These are phyloP conservation scores for Dysphania ambrosioides DNA, from an alignment of 148 eudicot species.

Conservation along the genomic window DNA sequence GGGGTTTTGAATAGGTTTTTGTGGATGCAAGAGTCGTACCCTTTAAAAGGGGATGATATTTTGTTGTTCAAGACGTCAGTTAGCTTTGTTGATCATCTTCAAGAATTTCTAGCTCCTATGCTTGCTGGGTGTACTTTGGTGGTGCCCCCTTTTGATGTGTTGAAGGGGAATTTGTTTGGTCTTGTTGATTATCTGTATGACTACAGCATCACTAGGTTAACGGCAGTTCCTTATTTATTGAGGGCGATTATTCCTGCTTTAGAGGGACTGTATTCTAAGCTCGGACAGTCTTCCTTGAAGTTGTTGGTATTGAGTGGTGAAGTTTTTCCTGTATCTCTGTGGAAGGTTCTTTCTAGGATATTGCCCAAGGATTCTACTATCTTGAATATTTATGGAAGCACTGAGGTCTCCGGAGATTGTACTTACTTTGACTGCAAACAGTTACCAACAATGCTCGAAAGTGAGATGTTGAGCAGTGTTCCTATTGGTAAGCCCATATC, in stretches of 20 bases:
- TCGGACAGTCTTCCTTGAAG: conserved; percentile 45
- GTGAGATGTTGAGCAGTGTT: conserved; percentile 53
- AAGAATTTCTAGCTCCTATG: conserved; percentile 80
- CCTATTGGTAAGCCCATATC: conserved; percentile 78
- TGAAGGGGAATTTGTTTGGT: conserved; percentile 51
- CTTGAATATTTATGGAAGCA: conserved; percentile 89
- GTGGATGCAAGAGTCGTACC: conserved; percentile 87
- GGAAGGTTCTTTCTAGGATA: conserved; percentile 46
- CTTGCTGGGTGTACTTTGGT: conserved; percentile 71
- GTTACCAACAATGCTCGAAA: conserved; percentile 48
- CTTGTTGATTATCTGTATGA: conserved; percentile 59
- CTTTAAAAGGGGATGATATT: conserved; percentile 49
- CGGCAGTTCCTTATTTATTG: conserved; percentile 80
- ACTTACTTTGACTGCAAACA: conserved; percentile 80
- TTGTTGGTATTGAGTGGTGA: conserved; percentile 86
- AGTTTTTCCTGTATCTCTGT: conserved; percentile 54
- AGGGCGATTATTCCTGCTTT: conserved; percentile 61
- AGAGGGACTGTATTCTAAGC: conserved; percentile 31
- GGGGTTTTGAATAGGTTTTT: conserved; percentile 75
- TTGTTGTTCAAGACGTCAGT: conserved; percentile 73
- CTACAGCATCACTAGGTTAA: conserved; percentile 62
- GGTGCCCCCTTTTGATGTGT: conserved; percentile 58
- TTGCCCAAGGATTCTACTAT: conserved; percentile 54
- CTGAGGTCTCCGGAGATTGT: conserved; percentile 97
- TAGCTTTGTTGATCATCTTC: conserved; percentile 90